A percentile compares a stretch with the other conserved stretches of the same genome.
Evolutionary conservation across 2,329 filamentous ascomycete genomes (phyloP).

Genomic region (Aschersonia sp.): DNA sequence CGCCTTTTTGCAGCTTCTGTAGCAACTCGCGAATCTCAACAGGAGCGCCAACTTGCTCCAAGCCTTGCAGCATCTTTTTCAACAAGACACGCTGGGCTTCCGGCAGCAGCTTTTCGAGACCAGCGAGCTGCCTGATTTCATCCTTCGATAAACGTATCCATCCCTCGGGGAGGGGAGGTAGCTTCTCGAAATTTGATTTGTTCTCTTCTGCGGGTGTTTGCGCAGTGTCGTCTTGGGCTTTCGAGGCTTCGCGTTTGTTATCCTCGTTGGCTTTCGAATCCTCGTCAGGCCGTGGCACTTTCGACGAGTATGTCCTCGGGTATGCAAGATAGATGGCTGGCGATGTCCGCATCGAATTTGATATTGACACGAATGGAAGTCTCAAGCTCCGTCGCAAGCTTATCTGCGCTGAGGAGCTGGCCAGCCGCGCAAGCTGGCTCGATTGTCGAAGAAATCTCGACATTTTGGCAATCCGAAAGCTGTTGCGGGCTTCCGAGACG

Average conservation of each 20-base stretch:
- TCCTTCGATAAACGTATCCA: conserved; percentile 31
- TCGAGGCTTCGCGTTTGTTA: conserved; percentile 8
- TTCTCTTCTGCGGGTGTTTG: conserved; percentile 6
- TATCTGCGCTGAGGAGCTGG: conserved; percentile 38
- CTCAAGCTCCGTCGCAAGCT: conserved; percentile 31
- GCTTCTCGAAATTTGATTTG: conserved; percentile 11
- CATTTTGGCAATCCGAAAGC: conserved; percentile 30
- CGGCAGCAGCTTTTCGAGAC: conserved; percentile 47
- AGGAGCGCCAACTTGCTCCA: conserved; percentile 57
- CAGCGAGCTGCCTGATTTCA: conserved; percentile 37
- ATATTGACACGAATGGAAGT: conserved; percentile 14
- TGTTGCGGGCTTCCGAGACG: conserved; percentile 18
- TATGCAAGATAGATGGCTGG: conserved; percentile 19
- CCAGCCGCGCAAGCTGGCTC: conserved; percentile 49
- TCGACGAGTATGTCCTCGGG: conserved; percentile 21
- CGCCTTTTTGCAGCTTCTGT: conserved; percentile 39
- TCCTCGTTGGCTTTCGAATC: conserved; percentile 13
- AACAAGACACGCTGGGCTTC: conserved; percentile 44
- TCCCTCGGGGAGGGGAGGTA: conserved; percentile 24
- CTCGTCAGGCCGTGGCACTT: conserved; percentile 22
- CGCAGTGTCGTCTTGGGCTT: conserved; percentile 6
- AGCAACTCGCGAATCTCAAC: conserved; percentile 46
- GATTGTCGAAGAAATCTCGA: conserved; percentile 52
- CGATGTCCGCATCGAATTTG: conserved; percentile 18
- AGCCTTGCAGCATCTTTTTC: conserved; percentile 41